Evolutionary conservation across 2,329 filamentous ascomycete species (phyloP).

Genomic region (Calycina herbarum): DNA sequence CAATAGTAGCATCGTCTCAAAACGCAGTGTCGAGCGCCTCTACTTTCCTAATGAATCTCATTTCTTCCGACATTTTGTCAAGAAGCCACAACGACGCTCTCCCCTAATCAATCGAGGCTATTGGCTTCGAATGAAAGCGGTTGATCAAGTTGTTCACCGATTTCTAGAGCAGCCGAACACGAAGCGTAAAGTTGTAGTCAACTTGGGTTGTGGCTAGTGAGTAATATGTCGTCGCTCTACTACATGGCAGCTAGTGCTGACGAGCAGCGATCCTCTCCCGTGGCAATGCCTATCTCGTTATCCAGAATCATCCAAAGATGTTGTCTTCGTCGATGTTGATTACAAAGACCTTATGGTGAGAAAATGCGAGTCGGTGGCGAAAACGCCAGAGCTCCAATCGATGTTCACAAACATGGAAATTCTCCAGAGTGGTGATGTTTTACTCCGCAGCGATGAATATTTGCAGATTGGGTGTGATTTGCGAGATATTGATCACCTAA

Average conservation of each 20-base stretch:
- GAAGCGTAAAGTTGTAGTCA: slow-evolving; percentile 72
- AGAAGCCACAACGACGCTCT: slow-evolving; percentile 77
- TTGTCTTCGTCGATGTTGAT: slow-evolving; percentile 80
- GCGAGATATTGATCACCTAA: slow-evolving; percentile 62
- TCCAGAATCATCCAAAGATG: slow-evolving; percentile 54
- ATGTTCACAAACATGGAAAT: slow-evolving; percentile 49
- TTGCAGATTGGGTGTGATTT: slow-evolving; percentile 81
- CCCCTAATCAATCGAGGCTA: slow-evolving; percentile 90
- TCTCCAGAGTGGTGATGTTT: slow-evolving; percentile 46
- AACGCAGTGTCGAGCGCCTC: slow-evolving; percentile 85
- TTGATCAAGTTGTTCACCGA: slow-evolving; percentile 71
- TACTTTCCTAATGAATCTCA: slow-evolving; percentile 78
- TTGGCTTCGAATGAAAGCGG: slow-evolving; percentile 79
- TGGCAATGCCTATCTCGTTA: slow-evolving; percentile 78
- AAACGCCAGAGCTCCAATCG: slow-evolving; percentile 59
- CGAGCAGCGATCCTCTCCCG: slow-evolving; percentile 74
- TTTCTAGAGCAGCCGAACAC: slow-evolving; percentile 63
- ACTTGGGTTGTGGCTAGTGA: slow-evolving; percentile 88
- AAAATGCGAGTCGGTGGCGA: slow-evolving; percentile 68
- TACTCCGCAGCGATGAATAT: slow-evolving; percentile 70
- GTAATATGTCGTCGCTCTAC: slow-evolving; percentile 39
- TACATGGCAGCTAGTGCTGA: slow-evolving; percentile 5
- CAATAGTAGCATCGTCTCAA: slow-evolving; percentile 88
- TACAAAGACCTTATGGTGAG: slow-evolving; percentile 76
- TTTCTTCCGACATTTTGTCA: slow-evolving; percentile 86